Conservation (phyloP, 2,329 filamentous ascomycete genomes). For the Penicillium sp. region DNA sequence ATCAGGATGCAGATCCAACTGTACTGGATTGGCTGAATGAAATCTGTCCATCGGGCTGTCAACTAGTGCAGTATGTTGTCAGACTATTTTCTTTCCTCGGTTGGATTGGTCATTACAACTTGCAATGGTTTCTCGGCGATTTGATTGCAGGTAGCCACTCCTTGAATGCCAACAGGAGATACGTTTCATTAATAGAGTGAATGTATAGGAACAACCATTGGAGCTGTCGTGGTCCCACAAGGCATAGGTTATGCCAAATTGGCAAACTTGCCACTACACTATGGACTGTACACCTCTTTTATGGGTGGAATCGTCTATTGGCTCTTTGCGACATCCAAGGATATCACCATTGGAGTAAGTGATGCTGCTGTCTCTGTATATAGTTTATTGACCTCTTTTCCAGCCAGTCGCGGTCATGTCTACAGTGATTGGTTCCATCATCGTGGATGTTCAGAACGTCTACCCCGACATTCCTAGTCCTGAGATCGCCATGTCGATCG, state of each 20-base stretch:
- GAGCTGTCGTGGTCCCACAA: constrained; percentile 83
- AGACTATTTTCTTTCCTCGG: constrained; percentile 75
- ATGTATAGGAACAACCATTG: constrained; percentile 59
- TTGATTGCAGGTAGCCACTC: constrained; percentile 58
- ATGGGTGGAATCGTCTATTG: constrained; percentile 93
- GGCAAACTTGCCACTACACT: constrained; percentile 72
- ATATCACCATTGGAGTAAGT: constrained; percentile 90
- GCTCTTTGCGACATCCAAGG: constrained; percentile 97
- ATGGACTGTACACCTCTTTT: constrained; percentile 89
- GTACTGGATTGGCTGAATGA: too few relatives aligned
- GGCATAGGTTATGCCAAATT: constrained; percentile 91
- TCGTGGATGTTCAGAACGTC: constrained; percentile 54
- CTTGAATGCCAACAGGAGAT: not conserved
- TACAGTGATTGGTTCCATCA: constrained; percentile 73
- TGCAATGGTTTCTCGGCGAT: constrained; percentile 80
- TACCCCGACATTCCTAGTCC: constrained; percentile 53
- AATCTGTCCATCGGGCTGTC: too few relatives aligned
- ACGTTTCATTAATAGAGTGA: not conserved
- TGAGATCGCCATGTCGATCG: constrained; percentile 69
- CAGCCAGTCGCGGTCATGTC: constrained; percentile 93
- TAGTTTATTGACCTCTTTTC: not conserved
- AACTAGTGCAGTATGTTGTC: constrained; percentile 49
- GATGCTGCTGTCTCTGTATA: not conserved
- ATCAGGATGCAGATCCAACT: too few relatives aligned
- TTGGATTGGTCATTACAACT: constrained; percentile 81